Conservation (phyloP, 305 asterid genomes). For the Ajuga reptans region DNA sequence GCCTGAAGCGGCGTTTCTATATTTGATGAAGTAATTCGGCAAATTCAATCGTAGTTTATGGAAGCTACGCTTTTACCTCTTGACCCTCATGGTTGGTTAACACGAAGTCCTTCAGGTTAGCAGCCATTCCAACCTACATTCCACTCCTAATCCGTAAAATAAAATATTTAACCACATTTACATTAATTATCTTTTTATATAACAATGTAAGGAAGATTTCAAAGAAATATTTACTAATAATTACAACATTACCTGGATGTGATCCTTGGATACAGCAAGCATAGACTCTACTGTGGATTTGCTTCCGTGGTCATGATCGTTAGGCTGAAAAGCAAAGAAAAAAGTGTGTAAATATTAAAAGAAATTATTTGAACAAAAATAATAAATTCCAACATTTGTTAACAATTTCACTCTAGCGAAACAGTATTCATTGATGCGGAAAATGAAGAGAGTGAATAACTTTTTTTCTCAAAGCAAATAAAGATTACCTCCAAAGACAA, state of each 20-base stretch:
- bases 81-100: slow-evolving; percentile 57
- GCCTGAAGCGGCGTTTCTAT: no score
- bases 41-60: background rate
- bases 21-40: background rate
- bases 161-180: background rate
- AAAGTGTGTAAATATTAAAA: background rate
- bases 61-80: slow-evolving; percentile 45
- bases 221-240: background rate
- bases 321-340: slow-evolving; percentile 50
- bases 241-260: slow-evolving; percentile 58
- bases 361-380: background rate
- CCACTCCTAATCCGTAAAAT: background rate
- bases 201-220: background rate
- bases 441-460: background rate
- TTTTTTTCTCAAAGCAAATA: background rate
- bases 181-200: background rate
- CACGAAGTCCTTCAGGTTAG: slow-evolving; percentile 67
- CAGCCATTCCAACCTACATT: slow-evolving; percentile 76
- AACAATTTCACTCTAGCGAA: background rate
- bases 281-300: slow-evolving; percentile 42
- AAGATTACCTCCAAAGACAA: slow-evolving; percentile 71
- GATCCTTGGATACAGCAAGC: slow-evolving; percentile 76
- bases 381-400: background rate
- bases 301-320: slow-evolving; percentile 70
- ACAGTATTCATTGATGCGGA: background rate